Base-by-base conservation (phyloP, 1,284 basidiomycete genomes). In the Trametes sp. region DNA sequence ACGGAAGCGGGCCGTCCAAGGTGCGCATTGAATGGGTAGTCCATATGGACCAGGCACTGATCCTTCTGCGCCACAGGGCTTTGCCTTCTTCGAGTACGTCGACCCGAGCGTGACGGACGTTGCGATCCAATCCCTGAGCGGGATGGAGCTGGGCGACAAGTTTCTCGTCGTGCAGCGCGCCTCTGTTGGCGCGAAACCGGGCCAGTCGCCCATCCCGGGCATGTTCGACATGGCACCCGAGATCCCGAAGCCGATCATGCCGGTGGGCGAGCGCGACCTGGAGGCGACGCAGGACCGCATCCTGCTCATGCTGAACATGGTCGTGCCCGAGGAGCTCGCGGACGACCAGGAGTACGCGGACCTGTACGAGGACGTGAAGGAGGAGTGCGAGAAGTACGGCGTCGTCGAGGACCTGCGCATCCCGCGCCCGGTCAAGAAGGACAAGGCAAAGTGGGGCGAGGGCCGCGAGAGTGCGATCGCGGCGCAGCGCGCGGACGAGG, bases 261-360 rank as follows among this genome's bases (percentile, higher is more conserved):
- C 92, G 60, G 90, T 91, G 9, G 88, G 88, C 60, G 87, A 90
- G 68, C 80, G 81, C 55, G 83, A 82, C 49, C 78, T 78, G 33
- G 78, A 77, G 13, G 84, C 90, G 48, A 88, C 90, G 16, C 55
- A 65, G 54, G 66, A 67, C 61, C 88, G 93, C 46, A 96, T 97
- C 74, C 86, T 99, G 74, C 90, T 98, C 73, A 93, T 99, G 90
- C 83, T 99, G 73, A 99, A 99, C 84, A 99, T 99, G 98, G 96
- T 99, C 66, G 94, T 94, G 0, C 79, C 94, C 2, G 97, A 99
- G 60, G 97, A 99, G 75, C 85, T 99, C 58, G 78, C 86, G 28
- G 91, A 96, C 73, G 97, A 98, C 75, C 82, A 90, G 65, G 97
- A 99, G 73, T 99, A 98, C 74, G 87, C 87, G 21, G 97, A 99